Evolutionary conservation across 208 protist species (phyloP).

Genomic region (Angomonas ambiguus): DNA sequence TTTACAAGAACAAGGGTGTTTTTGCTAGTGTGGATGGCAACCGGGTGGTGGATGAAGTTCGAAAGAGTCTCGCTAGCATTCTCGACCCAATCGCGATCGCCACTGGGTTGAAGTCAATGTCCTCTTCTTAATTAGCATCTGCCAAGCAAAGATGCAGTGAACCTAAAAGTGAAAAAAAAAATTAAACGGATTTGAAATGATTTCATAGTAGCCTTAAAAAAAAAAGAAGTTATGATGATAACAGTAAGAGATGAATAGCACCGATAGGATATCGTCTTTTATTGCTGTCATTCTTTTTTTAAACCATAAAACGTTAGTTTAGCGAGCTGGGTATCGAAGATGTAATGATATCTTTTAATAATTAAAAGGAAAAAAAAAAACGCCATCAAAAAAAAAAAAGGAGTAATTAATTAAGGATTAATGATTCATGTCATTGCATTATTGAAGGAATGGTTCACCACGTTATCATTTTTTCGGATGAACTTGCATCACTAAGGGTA

Average conservation of each 20-base stretch:
- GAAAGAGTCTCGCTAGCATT: slow-evolving; percentile 39
- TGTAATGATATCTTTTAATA: not conserved
- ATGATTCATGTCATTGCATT: no score
- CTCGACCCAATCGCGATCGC: slow-evolving; percentile 73
- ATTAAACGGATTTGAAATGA: slow-evolving; percentile 9
- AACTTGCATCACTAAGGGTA: no score
- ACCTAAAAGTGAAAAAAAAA: no score
- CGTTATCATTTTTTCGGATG: no score
- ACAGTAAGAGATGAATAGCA: not conserved
- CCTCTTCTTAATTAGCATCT: no score
- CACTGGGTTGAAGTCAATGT: slow-evolving; percentile 41
- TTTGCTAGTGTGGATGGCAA: slow-evolving; percentile 75
- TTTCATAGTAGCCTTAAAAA: not conserved
- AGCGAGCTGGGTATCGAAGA: not conserved
- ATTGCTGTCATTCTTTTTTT: slow-evolving; percentile 4
- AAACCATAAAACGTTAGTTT: slow-evolving; percentile 10
- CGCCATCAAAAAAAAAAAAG: not conserved
- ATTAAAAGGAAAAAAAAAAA: not conserved
- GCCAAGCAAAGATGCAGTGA: no score
- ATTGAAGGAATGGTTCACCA: no score
- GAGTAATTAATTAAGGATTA: no score
- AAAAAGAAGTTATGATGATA: not conserved
- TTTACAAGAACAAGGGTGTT: slow-evolving; percentile 66
- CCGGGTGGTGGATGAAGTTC: slow-evolving; percentile 62
- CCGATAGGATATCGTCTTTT: slow-evolving; percentile 7